Base-by-base conservation (phyloP, 2,329 filamentous ascomycete species). In the Thielaviopsis euricoi region DNA sequence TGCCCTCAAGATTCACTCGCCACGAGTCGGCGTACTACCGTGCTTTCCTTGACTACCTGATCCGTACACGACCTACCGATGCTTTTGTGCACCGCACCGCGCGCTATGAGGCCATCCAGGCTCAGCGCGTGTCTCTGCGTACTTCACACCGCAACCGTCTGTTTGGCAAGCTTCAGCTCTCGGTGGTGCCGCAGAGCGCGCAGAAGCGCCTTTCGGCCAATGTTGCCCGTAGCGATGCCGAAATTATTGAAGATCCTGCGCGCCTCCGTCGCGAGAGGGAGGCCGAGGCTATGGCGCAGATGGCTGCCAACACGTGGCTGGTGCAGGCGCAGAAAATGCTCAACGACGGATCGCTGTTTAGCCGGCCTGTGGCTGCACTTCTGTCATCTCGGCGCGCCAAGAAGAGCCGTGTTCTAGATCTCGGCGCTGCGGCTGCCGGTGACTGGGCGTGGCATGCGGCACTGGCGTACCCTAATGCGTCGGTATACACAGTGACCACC, bases 401-500 rank as follows among this genome's bases (percentile, higher is more conserved):
- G 13, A 77, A 82, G 23, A 73, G 82, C 3, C 76, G 86, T 37
- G 85, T 96, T 59, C 79, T 97, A 25, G 91, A 97, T 67, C 82
- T 96, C 37, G 89, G 87, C 53, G 90, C 90, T 51, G 84, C 91
- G 67, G 78, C 85, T 0, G 82, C 86, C 15, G 91, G 89, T 67
- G 89, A 95, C 70, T 98, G 93, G 93, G 91, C 87, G 22, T 98
- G 93, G 93, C 84, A 93, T 67, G 86, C 89, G 59, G 89, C 93
- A 0, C 77, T 87, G 53, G 85, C 91, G 68, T 93, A 90, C 69
- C 88, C 87, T 19, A 85, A 88, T 67, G 80, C 87, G 58, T 89
- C 88, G 68, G 81, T 96, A 57, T 94, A 90, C 73, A 96, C 91
- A 0, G 88, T 91, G 57, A 86, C 86, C 43, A 88, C 85, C 62